Base-by-base conservation (phyloP, 345 rosid genomes). In the Psidium guajava region DNA sequence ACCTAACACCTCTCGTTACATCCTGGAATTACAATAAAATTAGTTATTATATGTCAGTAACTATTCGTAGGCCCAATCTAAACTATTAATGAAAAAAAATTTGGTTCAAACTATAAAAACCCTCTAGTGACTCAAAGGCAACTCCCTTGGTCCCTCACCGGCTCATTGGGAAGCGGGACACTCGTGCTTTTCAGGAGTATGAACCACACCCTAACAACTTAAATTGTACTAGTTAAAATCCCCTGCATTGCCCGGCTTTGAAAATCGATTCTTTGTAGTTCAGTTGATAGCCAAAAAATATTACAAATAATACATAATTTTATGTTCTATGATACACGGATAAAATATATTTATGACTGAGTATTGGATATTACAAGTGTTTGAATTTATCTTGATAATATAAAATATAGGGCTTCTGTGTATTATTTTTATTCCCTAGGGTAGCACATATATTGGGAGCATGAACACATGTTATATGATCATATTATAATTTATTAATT, bases 91-190 rank as follows among this genome's bases (percentile, higher is more conserved):
- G 14, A 50, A 11, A 11, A 11, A 47, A 50, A 50, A 0, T 11
- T 50, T 4, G 4, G 12, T 50, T 50, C 13, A 11, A 50, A 50
- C 3, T 50, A 50, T 50, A 10, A 50, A 50, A 50, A 2, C 52
- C 4, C 52, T 50, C 0, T 11, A 2, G 4, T 0, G 52, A 2
- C 3, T 50, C 12, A 2, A 2, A 8, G 11, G 12, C 51, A 8
- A 11, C 51, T 50, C 12, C 52, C 13, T 2, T 2, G 11, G 13
- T 49, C 14, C 52, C 52, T 4, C 14, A 14, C 52, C 14, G 1
- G 52, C 14, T 50, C 52, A 49, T 11, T 11, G 13, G 13, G 11
- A 11, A 49, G 51, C 3, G 51, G 11, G 12, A 49, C 12, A 2
- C 4, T 0, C 11, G 14, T 50, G 11, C 52, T 50, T 50, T 50